Evolutionary conservation across 1,139 yeast species (phyloP), one percentile per base, ranked within the genome.

Genomic region (Citeromyces hawaiiensis): DNA sequence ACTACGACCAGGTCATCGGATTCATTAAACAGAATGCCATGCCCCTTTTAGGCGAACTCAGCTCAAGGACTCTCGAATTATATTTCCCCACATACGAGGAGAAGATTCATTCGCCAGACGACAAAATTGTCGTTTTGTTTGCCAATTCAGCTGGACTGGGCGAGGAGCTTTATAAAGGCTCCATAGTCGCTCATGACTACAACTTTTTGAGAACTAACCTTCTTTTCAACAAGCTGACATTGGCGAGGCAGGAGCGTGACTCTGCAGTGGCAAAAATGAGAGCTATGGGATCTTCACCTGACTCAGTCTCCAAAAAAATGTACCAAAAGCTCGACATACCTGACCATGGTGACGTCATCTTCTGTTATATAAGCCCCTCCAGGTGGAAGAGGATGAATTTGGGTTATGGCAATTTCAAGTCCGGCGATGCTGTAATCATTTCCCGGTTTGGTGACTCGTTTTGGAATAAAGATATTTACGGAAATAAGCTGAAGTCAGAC

Each of bases 181-280:
- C 74, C 2, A 55, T 66, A 40, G 66, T 68, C 9, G 74, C 71
- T 4, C 82, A 76, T 49, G 76, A 70, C 42, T 76, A 72, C 53
- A 63, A 70, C 45, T 55, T 63, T 42, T 47, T 59, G 36, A 68
- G 72, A 49, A 64, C 66, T 47, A 60, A 65, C 38, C 25, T 29
- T 8, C n/a, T 21, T 17, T 38, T 34, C 29, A 35, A 34, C 7
- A 21, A 19, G 14, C 35, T 38, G 27, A 23, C 27, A 9, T 11
- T 23, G 4, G 27, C 27, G 11, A 23, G 27, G 27, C 27, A 23
- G 4, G 27, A 23, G 11, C 27, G 27, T 9, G 27, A 23, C 27
- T 7, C 9, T 11, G 27, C 27, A 23, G 27, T 23, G 27, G 11
- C 27, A 23, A 9, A 5, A 9, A 23, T 78, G 49, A 72, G 68